Conservation (phyloP, 495 filamentous ascomycete species). For the Podospora tetraspora region DNA sequence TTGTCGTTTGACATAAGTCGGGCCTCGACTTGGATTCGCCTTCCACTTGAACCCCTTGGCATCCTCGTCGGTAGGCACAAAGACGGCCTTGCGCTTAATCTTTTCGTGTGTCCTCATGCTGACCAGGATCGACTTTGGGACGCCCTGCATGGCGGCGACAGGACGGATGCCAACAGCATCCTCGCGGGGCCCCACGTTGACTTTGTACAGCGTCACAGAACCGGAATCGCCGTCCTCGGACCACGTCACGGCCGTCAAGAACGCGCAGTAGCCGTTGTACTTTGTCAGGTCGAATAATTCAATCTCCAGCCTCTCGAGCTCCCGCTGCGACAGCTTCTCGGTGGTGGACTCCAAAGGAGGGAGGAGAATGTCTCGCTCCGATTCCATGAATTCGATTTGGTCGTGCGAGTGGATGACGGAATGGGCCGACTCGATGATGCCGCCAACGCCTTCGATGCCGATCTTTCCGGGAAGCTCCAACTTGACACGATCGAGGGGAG, state of each 20-base stretch:
- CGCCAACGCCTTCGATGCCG: constrained; percentile 23
- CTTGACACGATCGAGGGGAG: constrained; percentile 20
- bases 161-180: constrained; percentile 18
- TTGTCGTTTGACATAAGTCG: constrained; percentile 17
- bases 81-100: constrained; percentile 21
- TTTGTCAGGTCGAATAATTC: constrained; percentile 26
- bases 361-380: constrained; percentile 18
- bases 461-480: constrained; percentile 21
- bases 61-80: constrained; percentile 21
- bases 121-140: constrained; percentile 21
- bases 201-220: constrained; percentile 20
- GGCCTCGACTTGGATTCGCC: constrained; percentile 17
- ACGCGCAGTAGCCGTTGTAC: constrained; percentile 20
- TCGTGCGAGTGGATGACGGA: constrained; percentile 24
- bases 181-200: constrained; percentile 9
- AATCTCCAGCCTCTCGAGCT: constrained; percentile 24
- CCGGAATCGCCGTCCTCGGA: constrained; percentile 19
- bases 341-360: background rate
- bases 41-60: constrained; percentile 20
- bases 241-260: constrained; percentile 24
- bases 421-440: constrained; percentile 24
- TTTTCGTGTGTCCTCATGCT: constrained; percentile 22
- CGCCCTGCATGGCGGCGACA: constrained; percentile 24
- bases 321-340: constrained; percentile 10
- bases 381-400: constrained; percentile 22